A percentile compares a stretch with the other conserved stretches of the same genome.
Conservation (phyloP, 2,329 filamentous ascomycete species). For the Alternaria postmessia region DNA sequence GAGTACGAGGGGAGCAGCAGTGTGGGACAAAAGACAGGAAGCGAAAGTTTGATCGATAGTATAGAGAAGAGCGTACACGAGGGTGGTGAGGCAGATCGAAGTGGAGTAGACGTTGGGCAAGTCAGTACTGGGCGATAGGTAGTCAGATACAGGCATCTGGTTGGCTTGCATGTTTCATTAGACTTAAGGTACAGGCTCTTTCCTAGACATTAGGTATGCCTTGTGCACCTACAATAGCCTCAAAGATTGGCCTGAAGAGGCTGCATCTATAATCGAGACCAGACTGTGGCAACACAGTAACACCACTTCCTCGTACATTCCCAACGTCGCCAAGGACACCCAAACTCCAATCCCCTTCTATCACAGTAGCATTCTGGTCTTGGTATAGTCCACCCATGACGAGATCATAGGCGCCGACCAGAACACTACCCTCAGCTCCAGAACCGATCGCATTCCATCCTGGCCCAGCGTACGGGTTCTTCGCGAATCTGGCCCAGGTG, state of each 20-base stretch:
- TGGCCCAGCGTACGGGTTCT: conserved; percentile 33
- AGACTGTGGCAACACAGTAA: conserved; percentile 26
- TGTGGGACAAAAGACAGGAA: conserved; percentile 19
- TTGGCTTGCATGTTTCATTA: background rate
- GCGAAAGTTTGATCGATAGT: conserved; percentile 24
- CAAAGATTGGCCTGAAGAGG: conserved; percentile 24
- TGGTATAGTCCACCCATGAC: conserved; percentile 14
- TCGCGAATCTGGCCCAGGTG: conserved; percentile 41
- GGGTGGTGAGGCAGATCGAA: conserved; percentile 12
- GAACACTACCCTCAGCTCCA: conserved; percentile 19
- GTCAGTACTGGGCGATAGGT: background rate
- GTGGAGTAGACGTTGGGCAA: conserved; percentile 8
- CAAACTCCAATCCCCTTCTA: conserved; percentile 24
- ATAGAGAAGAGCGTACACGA: conserved; percentile 22
- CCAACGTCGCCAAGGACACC: conserved; percentile 30
- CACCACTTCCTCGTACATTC: conserved; percentile 23
- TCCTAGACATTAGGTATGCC: conserved; percentile 18
- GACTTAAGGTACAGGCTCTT: background rate
- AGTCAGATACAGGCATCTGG: background rate
- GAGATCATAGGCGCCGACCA: conserved; percentile 23
- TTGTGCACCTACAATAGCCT: conserved; percentile 21
- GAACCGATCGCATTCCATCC: conserved; percentile 36
- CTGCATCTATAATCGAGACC: conserved; percentile 25
- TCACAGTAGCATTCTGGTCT: conserved; percentile 7
- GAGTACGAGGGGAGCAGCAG: conserved; percentile 6